Percentiles rank a stretch among this genome's conserved stretches.
phyloP scores from a whole-genome alignment of 2,329 filamentous ascomycete species.

The Penicillium sumatraense region DNA sequence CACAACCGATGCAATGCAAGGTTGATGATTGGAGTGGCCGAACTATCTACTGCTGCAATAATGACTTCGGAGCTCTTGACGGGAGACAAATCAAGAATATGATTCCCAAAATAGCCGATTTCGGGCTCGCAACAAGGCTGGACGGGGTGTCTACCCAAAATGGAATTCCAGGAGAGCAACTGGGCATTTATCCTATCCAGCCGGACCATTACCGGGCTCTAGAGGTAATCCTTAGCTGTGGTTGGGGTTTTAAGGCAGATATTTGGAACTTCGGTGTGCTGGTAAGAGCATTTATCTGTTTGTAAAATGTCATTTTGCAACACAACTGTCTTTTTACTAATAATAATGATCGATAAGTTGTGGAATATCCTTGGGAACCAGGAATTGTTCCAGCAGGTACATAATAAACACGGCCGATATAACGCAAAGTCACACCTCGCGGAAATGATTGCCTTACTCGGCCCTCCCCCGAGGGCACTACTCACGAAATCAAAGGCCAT shows the following conservation, averaged over 20 bases:
- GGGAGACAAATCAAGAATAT: slow-evolving; percentile 26
- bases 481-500: slow-evolving; percentile 40
- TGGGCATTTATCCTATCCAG: slow-evolving; percentile 49
- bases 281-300: slow-evolving; percentile 26
- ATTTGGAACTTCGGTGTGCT: slow-evolving; percentile 50
- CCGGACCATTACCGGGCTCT: slow-evolving; percentile 46
- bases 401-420: slow-evolving; percentile 41
- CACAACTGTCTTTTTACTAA: slow-evolving; percentile 12
- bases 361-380: slow-evolving; percentile 45
- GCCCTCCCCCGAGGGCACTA: slow-evolving; percentile 42
- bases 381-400: slow-evolving; percentile 43
- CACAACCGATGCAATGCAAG: slow-evolving; percentile 39
- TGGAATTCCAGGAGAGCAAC: slow-evolving; percentile 34
- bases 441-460: slow-evolving; percentile 50
- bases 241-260: slow-evolving; percentile 45
- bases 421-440: slow-evolving; percentile 45
- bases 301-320: not conserved
- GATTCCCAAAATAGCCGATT: slow-evolving; percentile 42
- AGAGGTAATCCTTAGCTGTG: slow-evolving; percentile 46
- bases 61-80: slow-evolving; percentile 37
- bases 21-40: slow-evolving; percentile 31
- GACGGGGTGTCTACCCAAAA: slow-evolving; percentile 43
- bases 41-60: slow-evolving; percentile 39
- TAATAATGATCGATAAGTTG: slow-evolving; percentile 33
- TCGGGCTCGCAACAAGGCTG: slow-evolving; percentile 40